Conservation (phyloP, 345 rosid genomes). For the Citrus hindsii region DNA sequence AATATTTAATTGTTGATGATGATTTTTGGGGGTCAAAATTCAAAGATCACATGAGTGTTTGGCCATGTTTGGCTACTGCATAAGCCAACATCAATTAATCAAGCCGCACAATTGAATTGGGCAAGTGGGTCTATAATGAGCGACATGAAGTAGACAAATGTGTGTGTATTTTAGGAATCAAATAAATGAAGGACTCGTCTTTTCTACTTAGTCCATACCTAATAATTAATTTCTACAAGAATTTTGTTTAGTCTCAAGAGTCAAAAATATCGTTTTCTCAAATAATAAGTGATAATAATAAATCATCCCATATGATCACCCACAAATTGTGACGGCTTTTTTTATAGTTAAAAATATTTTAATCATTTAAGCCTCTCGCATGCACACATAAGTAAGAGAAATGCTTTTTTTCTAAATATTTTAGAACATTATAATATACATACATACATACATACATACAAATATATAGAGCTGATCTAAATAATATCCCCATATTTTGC, state of each 20-base stretch:
- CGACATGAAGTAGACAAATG: not conserved
- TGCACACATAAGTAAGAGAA: too few relatives aligned
- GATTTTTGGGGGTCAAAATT: not conserved
- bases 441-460: too few relatives aligned
- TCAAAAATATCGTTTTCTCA: too few relatives aligned
- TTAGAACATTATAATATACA: too few relatives aligned
- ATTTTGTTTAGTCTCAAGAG: not conserved
- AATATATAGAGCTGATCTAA: too few relatives aligned
- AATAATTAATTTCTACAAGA: not conserved
- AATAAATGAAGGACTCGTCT: not conserved
- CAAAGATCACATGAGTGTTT: not conserved
- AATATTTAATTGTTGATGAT: not conserved
- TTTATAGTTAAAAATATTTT: too few relatives aligned
- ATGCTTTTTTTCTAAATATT: too few relatives aligned
- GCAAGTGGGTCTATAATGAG: constrained; percentile 1
- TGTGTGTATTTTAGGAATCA: not conserved
- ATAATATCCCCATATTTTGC: too few relatives aligned
- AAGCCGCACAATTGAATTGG: not conserved
- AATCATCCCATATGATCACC: too few relatives aligned
- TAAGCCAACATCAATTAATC: not conserved
- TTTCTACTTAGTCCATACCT: not conserved
- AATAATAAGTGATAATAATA: too few relatives aligned
- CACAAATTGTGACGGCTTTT: too few relatives aligned
- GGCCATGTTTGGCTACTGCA: not conserved
- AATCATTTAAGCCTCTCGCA: too few relatives aligned